These are phyloP conservation scores for Penicillium canescens DNA, from an alignment of 495 filamentous ascomycete genomes.

Conservation along the genomic window DNA sequence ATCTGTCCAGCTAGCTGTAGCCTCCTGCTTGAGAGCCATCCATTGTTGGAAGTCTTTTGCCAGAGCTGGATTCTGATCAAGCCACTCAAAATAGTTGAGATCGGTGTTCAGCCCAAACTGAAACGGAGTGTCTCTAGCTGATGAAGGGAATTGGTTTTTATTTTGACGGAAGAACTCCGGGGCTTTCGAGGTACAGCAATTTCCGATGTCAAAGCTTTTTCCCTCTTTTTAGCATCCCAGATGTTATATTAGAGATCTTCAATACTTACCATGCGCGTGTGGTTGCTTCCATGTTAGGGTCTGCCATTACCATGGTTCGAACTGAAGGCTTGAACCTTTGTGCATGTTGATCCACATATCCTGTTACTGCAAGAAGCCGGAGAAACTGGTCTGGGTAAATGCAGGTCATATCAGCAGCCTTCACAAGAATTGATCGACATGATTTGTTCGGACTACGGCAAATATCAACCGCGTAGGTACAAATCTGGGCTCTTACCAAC, in stretches of 20 bases:
- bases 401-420: too few relatives aligned
- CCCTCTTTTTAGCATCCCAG: neutral
- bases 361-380: conserved; percentile 11
- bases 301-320: conserved; percentile 19
- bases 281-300: conserved; percentile 13
- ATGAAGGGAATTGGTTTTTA: conserved; percentile 23
- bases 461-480: too few relatives aligned
- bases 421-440: too few relatives aligned
- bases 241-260: neutral
- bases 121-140: conserved; percentile 33
- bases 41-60: conserved; percentile 27
- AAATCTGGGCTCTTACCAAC: too few relatives aligned
- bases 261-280: conserved; percentile 15
- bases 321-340: conserved; percentile 21
- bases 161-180: conserved; percentile 30
- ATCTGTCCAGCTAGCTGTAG: conserved; percentile 26
- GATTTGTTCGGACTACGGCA: too few relatives aligned
- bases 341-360: conserved; percentile 12
- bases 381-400: conserved; percentile 21
- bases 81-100: conserved; percentile 30
- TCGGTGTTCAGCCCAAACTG: conserved; percentile 38
- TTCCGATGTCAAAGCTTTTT: conserved; percentile 19
- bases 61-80: conserved; percentile 17
- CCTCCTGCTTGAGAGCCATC: conserved; percentile 25
- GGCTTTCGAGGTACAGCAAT: conserved; percentile 10